A percentile compares a stretch with the other conserved stretches of the same genome.
These are phyloP conservation scores for Zangia roseola DNA, from an alignment of 768 basidiomycete species.

Conservation along the genomic window DNA sequence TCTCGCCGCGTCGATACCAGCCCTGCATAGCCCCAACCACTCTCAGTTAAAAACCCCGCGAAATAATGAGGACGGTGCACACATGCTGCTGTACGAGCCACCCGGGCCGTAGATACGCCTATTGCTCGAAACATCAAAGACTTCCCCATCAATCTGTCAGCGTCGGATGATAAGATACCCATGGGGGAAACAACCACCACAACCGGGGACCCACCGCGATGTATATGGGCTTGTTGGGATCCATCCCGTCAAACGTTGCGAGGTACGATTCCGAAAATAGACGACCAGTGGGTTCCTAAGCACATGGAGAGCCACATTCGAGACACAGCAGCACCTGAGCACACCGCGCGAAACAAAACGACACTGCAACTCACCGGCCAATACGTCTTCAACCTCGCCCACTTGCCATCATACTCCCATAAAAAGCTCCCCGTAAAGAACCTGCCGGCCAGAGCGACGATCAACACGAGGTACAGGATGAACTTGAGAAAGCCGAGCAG, in stretches of 20 bases:
- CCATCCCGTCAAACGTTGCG: constrained; percentile 67
- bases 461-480: constrained; percentile 52
- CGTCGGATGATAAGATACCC: no score
- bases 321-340: background rate
- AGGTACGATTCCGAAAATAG: constrained; percentile 76
- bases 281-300: constrained; percentile 51
- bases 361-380: constrained; percentile 49
- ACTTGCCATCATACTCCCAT: constrained; percentile 79
- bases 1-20: constrained; percentile 86
- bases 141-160: constrained; percentile 80
- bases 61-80: constrained; percentile 19
- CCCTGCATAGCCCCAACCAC: constrained; percentile 40
- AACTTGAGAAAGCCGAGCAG: constrained; percentile 68
- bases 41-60: constrained; percentile 22
- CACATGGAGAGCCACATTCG: background rate
- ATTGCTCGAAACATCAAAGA: constrained; percentile 87
- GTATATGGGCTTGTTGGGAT: constrained; percentile 68
- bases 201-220: constrained; percentile 74
- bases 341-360: no score
- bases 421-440: constrained; percentile 85
- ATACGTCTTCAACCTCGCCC: constrained; percentile 56
- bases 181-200: no score
- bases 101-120: constrained; percentile 82
- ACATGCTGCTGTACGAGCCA: constrained; percentile 79
- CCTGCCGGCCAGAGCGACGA: constrained; percentile 64